Conservation (phyloP, 2,329 filamentous ascomycete species). For the Passalora sequoiae region DNA sequence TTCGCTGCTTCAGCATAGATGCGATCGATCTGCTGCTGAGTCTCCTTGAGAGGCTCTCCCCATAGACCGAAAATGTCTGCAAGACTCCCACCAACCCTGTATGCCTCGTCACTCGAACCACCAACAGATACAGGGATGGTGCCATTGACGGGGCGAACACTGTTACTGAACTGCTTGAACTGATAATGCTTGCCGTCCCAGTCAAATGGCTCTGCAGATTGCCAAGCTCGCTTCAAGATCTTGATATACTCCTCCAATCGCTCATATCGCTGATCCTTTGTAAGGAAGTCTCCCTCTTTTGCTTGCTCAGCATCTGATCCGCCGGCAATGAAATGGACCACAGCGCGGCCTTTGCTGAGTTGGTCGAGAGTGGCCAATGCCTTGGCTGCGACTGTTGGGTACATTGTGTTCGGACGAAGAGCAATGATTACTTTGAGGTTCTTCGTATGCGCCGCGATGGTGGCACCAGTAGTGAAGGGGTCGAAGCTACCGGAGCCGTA, state of each 20-base stretch:
- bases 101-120: constrained; percentile 55
- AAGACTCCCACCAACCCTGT: constrained; percentile 54
- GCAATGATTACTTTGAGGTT: constrained; percentile 59
- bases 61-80: constrained; percentile 61
- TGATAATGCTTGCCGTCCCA: constrained; percentile 57
- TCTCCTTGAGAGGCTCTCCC: constrained; percentile 61
- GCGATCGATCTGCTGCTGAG: constrained; percentile 57
- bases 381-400: constrained; percentile 59
- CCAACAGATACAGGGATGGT: constrained; percentile 56
- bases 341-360: constrained; percentile 52
- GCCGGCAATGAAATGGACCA: constrained; percentile 60
- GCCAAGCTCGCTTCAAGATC: constrained; percentile 56
- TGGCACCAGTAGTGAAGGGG: constrained; percentile 56
- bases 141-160: constrained; percentile 50
- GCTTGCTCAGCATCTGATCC: constrained; percentile 58
- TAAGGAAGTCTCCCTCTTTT: constrained; percentile 55
- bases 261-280: constrained; percentile 54
- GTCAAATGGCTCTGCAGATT: constrained; percentile 54
- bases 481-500: constrained; percentile 54
- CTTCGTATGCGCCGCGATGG: constrained; percentile 53
- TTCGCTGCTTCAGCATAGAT: constrained; percentile 56
- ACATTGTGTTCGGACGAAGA: constrained; percentile 57
- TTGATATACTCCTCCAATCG: constrained; percentile 58
- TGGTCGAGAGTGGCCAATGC: constrained; percentile 58
- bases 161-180: constrained; percentile 55